A percentile compares a stretch with the other conserved stretches of the same genome.
Evolutionary conservation across 345 rosid genomes (phyloP).

Genomic region (Melaleuca alternifolia): DNA sequence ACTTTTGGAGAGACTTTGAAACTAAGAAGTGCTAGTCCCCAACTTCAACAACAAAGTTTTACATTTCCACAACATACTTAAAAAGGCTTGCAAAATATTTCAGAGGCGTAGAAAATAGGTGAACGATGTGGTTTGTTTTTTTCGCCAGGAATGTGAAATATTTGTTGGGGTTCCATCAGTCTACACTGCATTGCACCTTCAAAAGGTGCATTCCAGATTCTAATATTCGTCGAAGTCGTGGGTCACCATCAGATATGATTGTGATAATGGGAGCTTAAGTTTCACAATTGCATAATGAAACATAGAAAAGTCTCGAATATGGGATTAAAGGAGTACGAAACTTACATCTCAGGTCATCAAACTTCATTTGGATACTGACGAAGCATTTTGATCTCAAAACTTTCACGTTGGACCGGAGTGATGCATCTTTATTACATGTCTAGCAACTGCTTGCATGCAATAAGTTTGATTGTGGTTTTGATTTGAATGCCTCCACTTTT

Average conservation of each 20-base stretch:
- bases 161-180: background rate
- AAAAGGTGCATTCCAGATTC: background rate
- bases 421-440: background rate
- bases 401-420: background rate
- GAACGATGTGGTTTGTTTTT: background rate
- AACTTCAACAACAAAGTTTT: background rate
- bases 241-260: background rate
- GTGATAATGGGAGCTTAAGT: background rate
- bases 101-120: background rate
- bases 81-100: background rate
- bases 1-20: background rate
- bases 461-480: background rate
- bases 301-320: background rate
- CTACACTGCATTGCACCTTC: background rate
- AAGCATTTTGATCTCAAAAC: background rate
- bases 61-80: background rate
- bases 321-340: background rate
- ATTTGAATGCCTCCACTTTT: background rate
- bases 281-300: background rate
- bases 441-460: background rate
- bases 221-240: background rate
- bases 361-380: background rate
- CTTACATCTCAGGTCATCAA: background rate
- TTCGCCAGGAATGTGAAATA: background rate
- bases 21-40: background rate